Percentiles rank a stretch among this genome's conserved stretches.
These are phyloP conservation scores for Brassica hybrid DNA, from an alignment of 441 rosid species.

Conservation along the genomic window DNA sequence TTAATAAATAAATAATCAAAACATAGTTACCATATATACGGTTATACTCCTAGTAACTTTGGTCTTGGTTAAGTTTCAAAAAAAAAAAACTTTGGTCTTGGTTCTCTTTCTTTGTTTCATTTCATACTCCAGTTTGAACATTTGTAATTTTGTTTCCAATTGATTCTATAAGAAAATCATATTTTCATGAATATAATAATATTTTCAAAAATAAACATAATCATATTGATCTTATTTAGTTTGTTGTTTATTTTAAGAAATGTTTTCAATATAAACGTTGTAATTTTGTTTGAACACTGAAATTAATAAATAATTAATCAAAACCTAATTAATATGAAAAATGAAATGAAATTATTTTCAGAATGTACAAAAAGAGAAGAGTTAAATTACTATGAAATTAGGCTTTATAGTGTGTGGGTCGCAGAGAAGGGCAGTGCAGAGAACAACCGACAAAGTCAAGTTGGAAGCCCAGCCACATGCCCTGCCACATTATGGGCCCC, in stretches of 20 bases:
- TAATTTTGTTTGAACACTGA: neutral
- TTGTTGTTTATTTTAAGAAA: neutral
- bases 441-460: constrained; percentile 97
- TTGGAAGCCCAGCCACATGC: constrained; percentile 93
- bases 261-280: neutral
- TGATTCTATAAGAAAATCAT: neutral
- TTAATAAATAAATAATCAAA: too few relatives aligned
- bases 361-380: neutral
- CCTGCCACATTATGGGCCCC: constrained; percentile 85
- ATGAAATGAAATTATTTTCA: too few relatives aligned
- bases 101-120: neutral
- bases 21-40: neutral
- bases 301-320: neutral
- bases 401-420: constrained; percentile 38
- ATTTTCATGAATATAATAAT: neutral
- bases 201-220: too few relatives aligned
- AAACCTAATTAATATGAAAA: too few relatives aligned
- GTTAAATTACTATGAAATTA: constrained; percentile 9
- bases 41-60: neutral
- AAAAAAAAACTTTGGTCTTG: neutral
- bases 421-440: constrained; percentile 48
- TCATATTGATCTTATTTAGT: neutral
- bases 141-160: neutral
- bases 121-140: neutral
- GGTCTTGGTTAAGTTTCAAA: too few relatives aligned